Percentiles rank a stretch among this genome's conserved stretches.
These are phyloP conservation scores for Tetraselmis striata DNA, from an alignment of 139 green algal genomes.

Conservation along the genomic window DNA sequence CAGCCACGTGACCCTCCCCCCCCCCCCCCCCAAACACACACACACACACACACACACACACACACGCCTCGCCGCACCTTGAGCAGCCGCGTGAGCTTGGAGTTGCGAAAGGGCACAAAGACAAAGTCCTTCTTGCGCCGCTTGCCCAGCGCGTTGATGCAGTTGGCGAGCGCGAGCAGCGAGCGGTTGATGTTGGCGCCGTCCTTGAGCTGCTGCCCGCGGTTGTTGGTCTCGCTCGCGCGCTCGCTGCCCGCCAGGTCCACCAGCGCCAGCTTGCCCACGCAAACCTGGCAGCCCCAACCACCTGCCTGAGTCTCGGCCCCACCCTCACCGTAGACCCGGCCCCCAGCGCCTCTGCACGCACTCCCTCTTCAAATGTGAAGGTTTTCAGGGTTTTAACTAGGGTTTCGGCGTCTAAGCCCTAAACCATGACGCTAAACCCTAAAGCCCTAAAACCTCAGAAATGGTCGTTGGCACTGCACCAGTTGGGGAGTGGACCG, in stretches of 20 bases:
- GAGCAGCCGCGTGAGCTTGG: conserved; percentile 20
- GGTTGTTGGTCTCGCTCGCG: conserved; percentile 59
- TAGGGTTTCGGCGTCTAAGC: too few species aligned
- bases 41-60: too few species aligned
- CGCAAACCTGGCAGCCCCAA: not conserved
- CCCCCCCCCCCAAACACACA: too few species aligned
- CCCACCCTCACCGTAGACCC: not conserved
- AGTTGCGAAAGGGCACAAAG: conserved; percentile 29
- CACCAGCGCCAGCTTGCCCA: conserved; percentile 59
- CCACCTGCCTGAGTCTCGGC: not conserved
- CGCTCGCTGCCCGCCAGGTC: conserved; percentile 61
- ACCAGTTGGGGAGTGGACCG: too few species aligned
- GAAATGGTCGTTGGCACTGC: too few species aligned
- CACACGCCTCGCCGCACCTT: too few species aligned
- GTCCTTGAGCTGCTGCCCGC: conserved; percentile 63
- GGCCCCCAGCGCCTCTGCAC: too few species aligned
- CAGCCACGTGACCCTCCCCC: too few species aligned
- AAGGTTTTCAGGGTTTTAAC: conserved; percentile 6
- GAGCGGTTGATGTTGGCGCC: conserved; percentile 78
- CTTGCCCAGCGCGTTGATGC: conserved; percentile 74
- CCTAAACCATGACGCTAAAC: too few species aligned
- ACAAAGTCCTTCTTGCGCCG: conserved; percentile 20
- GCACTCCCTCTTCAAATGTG: not conserved
- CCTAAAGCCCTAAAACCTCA: too few species aligned
- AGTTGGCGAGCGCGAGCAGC: conserved; percentile 79